These are phyloP conservation scores for Porcisia hertigi DNA, from an alignment of 208 protist genomes.

Conservation along the genomic window DNA sequence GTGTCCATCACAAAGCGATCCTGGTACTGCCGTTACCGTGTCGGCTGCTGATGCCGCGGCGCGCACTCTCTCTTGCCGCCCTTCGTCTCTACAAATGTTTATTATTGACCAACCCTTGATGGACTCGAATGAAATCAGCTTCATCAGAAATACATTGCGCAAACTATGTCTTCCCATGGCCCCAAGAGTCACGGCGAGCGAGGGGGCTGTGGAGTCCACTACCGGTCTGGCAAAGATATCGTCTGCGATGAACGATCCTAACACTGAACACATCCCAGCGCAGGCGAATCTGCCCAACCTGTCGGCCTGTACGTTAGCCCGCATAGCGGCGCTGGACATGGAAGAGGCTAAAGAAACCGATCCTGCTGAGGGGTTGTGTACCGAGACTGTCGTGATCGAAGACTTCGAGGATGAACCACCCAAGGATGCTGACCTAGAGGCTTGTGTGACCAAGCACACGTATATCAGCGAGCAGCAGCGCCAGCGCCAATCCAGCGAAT, in stretches of 20 bases:
- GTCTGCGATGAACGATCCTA: background rate
- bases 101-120: constrained; percentile 62
- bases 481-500: constrained; percentile 8
- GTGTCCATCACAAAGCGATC: background rate
- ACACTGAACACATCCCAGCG: background rate
- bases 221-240: background rate
- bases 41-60: too few species aligned
- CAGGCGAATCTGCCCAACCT: background rate
- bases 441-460: constrained; percentile 25
- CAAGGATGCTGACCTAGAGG: constrained; percentile 21
- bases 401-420: constrained; percentile 23
- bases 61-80: constrained; percentile 12
- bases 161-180: constrained; percentile 2
- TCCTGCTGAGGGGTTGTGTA: constrained; percentile 15
- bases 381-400: constrained; percentile 30
- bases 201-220: background rate
- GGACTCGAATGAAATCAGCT: constrained; percentile 24
- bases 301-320: background rate
- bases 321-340: too few species aligned
- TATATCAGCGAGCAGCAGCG: constrained; percentile 31
- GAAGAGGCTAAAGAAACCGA: background rate
- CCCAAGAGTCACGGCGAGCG: background rate
- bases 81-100: constrained; percentile 50
- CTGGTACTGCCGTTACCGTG: background rate
- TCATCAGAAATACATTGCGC: constrained; percentile 18